A percentile compares a stretch with the other conserved stretches of the same genome.
phyloP scores from a whole-genome alignment of 129 eudicot species.

The Saussurea involucrata region DNA sequence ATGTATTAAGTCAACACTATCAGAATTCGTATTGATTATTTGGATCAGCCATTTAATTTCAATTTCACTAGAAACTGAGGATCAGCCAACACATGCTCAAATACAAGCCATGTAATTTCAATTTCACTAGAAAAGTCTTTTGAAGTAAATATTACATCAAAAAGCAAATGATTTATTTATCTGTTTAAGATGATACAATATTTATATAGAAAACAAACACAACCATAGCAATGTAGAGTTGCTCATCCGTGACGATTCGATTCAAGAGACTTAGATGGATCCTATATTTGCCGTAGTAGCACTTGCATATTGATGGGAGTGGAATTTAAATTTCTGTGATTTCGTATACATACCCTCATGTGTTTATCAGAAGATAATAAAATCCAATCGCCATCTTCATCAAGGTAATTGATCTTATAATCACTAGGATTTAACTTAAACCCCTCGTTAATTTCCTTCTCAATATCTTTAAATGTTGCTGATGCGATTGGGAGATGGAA shows the following conservation, averaged over 20 bases:
- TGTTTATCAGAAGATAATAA: constrained; percentile 26
- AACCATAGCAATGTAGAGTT: too few species aligned
- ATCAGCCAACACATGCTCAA: too few species aligned
- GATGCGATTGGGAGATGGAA: background rate
- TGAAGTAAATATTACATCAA: too few species aligned
- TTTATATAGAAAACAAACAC: too few species aligned
- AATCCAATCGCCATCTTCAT: constrained; percentile 26
- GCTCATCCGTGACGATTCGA: background rate
- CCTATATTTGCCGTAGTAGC: background rate
- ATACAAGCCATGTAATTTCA: too few species aligned
- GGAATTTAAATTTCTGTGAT: background rate
- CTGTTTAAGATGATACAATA: too few species aligned
- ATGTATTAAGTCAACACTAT: too few species aligned
- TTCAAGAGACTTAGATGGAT: background rate
- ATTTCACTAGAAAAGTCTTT: too few species aligned
- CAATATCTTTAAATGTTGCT: background rate
- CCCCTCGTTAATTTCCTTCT: background rate
- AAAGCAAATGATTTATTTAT: too few species aligned
- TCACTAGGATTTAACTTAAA: background rate
- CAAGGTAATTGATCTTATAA: background rate
- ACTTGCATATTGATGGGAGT: background rate
- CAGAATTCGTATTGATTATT: too few species aligned
- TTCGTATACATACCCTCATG: constrained; percentile 1
- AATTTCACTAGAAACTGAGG: too few species aligned
- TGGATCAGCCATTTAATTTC: too few species aligned